Evolutionary conservation across 768 basidiomycete genomes (phyloP), one percentile per base, ranked within the genome.

Genomic region (Scleroderma bovista): DNA sequence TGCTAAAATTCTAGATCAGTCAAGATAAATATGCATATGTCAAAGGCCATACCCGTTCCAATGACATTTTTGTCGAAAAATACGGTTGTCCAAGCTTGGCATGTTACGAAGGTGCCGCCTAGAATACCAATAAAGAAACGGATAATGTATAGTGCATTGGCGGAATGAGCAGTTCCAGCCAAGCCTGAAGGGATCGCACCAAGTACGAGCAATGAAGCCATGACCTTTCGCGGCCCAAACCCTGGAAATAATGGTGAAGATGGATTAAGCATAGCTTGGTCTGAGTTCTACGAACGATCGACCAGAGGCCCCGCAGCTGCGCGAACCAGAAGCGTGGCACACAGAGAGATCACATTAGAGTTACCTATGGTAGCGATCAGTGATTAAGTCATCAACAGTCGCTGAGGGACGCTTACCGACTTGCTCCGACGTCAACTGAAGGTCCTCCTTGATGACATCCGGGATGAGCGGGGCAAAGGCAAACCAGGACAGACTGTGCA

Each of bases 81-180:
- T 3, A 64, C 66, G 0, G 82, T 79, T 8, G 80, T 80, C 78
- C 82, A 81, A 3, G 76, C 75, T 47, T 81, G 76, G 51, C 79
- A 81, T 4, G 81, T 73, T 1, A 84, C 79, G 51, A 84, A 83
- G 1, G 79, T 78, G 0, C 67, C 81, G 6, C 82, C 82, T 2
- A 81, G 69, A 41, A 83, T 76, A 11, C 80, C 79, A 43, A 81
- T 79, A 58, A 83, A 80, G 59, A 81, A 81, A 0, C 82, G 72
- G 31, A 79, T 37, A 3, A 62, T 56, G 47, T 76, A 75, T 0
- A 81, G 68, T 0, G 73, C 69, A 1, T 46, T 20, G 1, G 72
- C 74, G 45, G 51, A 70, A 36, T 66, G 61, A n/a, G 71, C 69
- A 1, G 76, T 75, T 24, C 79, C 80, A 1, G 80, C 79, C 11